Conservation (phyloP, 1,284 basidiomycete species). For the Trametes hirsuta region DNA sequence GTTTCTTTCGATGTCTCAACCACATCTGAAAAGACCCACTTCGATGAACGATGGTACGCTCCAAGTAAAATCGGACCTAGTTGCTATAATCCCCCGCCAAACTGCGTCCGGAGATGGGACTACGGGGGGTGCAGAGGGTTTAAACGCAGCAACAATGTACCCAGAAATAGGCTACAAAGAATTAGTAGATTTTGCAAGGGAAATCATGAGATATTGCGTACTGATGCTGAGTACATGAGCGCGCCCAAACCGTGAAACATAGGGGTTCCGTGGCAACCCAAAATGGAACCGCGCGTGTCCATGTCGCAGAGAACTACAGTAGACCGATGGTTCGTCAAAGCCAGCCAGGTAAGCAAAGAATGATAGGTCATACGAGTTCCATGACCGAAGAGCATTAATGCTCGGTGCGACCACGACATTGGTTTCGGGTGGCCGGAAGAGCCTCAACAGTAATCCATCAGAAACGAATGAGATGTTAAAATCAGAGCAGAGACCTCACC, state of each 20-base stretch:
- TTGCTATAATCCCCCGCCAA: constrained; percentile 24
- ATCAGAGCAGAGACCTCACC: constrained; percentile 8
- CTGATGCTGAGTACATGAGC: constrained; percentile 23
- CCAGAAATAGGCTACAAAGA: constrained; percentile 16
- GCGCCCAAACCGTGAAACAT: constrained; percentile 31
- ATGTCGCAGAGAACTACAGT: constrained; percentile 17
- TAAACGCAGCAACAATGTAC: constrained; percentile 21
- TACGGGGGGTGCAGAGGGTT: constrained; percentile 23
- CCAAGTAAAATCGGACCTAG: constrained; percentile 24
- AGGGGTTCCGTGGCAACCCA: constrained; percentile 27
- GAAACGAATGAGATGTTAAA: neutral
- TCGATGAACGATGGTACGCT: constrained; percentile 35
- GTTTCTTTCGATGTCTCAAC: too few species aligned
- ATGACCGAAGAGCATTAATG: constrained; percentile 7
- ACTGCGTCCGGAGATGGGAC: constrained; percentile 28
- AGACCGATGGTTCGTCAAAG: neutral
- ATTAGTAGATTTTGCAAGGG: neutral
- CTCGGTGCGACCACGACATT: constrained; percentile 18
- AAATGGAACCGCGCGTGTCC: constrained; percentile 18
- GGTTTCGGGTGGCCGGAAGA: constrained; percentile 29
- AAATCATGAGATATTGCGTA: neutral
- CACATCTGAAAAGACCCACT: constrained; percentile 18
- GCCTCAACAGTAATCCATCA: constrained; percentile 1
- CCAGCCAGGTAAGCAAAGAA: neutral
- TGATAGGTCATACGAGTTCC: constrained; percentile 14